Conservation (phyloP, 768 basidiomycete genomes). For the Exidia glandulosa region DNA sequence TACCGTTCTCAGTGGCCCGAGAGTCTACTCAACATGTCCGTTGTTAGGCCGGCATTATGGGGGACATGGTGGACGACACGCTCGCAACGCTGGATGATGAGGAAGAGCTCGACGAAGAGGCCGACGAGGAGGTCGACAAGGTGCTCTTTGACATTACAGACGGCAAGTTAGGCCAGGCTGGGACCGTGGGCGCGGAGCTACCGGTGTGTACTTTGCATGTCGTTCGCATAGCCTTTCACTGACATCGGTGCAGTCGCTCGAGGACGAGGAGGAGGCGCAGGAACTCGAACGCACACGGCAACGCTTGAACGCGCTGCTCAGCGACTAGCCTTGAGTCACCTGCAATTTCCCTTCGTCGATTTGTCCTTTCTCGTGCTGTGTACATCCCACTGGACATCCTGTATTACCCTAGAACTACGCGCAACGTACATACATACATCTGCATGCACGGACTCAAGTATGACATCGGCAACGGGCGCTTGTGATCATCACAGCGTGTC, state of each 20-base stretch:
- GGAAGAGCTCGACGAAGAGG: slow-evolving; percentile 91
- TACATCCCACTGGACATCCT: not conserved
- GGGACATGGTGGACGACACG: slow-evolving; percentile 95
- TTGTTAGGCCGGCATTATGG: slow-evolving; percentile 84
- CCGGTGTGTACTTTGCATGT: slow-evolving; percentile 40
- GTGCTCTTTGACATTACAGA: slow-evolving; percentile 91
- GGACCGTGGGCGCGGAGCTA: slow-evolving; percentile 54
- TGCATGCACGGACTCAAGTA: not conserved
- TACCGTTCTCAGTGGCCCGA: not conserved
- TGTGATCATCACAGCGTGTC: not conserved
- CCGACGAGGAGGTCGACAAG: slow-evolving; percentile 94
- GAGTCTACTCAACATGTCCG: not conserved
- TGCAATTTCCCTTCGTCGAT: slow-evolving; percentile 11
- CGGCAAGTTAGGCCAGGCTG: slow-evolving; percentile 86
- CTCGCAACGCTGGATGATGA: slow-evolving; percentile 79
- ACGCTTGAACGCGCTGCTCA: slow-evolving; percentile 79
- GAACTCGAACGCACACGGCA: slow-evolving; percentile 87
- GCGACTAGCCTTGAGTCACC: slow-evolving; percentile 28
- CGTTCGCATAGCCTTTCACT: slow-evolving; percentile 3
- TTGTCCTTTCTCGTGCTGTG: not conserved
- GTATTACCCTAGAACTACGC: not conserved
- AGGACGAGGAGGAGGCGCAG: slow-evolving; percentile 76
- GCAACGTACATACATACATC: not conserved
- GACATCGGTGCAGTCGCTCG: slow-evolving; percentile 22
- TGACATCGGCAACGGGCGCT: not conserved